Evolutionary conservation across 163 green algal genomes (phyloP).

Genomic region (Prototheca stagnorum): DNA sequence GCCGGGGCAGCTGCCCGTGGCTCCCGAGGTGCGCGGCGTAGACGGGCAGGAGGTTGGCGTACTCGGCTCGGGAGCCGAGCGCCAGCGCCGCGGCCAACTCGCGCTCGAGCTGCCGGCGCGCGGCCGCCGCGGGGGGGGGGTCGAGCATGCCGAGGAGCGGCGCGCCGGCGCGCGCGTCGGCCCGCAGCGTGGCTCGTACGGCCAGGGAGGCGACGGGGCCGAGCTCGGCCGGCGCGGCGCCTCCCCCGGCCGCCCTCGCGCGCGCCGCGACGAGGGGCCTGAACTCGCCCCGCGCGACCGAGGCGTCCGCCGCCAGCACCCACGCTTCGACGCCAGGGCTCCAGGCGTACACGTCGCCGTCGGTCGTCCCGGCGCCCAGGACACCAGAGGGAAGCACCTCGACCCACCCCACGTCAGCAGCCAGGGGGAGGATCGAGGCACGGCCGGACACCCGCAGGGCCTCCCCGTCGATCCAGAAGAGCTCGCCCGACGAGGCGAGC

Average conservation of each 20-base stretch:
- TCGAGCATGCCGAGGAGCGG: not conserved
- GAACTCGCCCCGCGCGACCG: no score
- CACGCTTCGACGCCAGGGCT: constrained; percentile 34
- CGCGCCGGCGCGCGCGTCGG: constrained; percentile 2
- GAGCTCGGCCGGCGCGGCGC: no score
- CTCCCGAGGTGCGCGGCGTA: constrained; percentile 42
- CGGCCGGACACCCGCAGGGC: no score
- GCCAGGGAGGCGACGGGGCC: no score
- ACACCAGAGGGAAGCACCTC: no score
- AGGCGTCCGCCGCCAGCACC: constrained; percentile 43
- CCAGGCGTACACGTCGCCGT: constrained; percentile 40
- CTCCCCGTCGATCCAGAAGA: no score
- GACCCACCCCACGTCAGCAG: no score
- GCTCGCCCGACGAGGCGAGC: constrained; percentile 25
- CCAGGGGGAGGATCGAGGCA: no score
- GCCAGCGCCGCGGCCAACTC: constrained; percentile 38
- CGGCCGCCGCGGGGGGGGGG: constrained; percentile 2
- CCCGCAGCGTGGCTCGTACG: no score
- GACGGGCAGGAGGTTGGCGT: constrained; percentile 39
- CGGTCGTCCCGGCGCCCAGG: constrained; percentile 37
- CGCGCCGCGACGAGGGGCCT: no score
- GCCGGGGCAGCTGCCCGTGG: constrained; percentile 14
- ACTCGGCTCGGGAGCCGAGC: constrained; percentile 39
- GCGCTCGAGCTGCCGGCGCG: constrained; percentile 34
- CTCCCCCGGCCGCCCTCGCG: no score